Evolutionary conservation across 2,329 filamentous ascomycete species (phyloP).

Genomic region (Purpureocillium takamizusanense): DNA sequence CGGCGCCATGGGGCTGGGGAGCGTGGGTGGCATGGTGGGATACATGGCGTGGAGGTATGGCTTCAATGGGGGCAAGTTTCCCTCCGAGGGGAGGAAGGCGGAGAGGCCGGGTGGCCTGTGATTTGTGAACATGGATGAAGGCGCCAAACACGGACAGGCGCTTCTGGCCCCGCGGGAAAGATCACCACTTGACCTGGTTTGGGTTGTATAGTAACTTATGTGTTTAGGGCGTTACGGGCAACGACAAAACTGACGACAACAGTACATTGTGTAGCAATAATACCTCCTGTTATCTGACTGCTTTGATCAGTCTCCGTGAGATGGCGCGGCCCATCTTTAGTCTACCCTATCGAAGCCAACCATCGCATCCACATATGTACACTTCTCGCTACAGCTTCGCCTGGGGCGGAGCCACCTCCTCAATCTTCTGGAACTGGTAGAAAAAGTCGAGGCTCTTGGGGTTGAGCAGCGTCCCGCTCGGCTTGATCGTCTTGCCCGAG

Average conservation of each 20-base stretch:
- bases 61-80: conserved; percentile 31
- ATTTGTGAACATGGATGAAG: not conserved
- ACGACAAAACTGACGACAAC: too few relatives aligned
- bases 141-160: not conserved
- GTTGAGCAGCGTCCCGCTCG: conserved; percentile 69
- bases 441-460: conserved; percentile 69
- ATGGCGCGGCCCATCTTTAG: too few relatives aligned
- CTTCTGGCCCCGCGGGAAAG: too few relatives aligned
- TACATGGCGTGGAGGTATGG: conserved; percentile 43
- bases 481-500: conserved; percentile 62
- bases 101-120: conserved; percentile 8
- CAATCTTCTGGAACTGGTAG: conserved; percentile 54
- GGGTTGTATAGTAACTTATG: too few relatives aligned
- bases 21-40: conserved; percentile 36
- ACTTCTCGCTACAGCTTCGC: conserved; percentile 19
- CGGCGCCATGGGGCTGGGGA: conserved; percentile 38
- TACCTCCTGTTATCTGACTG: too few relatives aligned
- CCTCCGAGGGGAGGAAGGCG: conserved; percentile 14
- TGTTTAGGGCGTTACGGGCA: too few relatives aligned
- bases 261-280: too few relatives aligned
- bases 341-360: too few relatives aligned
- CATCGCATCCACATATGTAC: too few relatives aligned
- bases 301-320: too few relatives aligned
- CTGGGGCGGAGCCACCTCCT: conserved; percentile 17
- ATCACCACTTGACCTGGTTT: too few relatives aligned